Base-by-base conservation (phyloP, 1,284 basidiomycete genomes). In the Ustilago hordei region DNA sequence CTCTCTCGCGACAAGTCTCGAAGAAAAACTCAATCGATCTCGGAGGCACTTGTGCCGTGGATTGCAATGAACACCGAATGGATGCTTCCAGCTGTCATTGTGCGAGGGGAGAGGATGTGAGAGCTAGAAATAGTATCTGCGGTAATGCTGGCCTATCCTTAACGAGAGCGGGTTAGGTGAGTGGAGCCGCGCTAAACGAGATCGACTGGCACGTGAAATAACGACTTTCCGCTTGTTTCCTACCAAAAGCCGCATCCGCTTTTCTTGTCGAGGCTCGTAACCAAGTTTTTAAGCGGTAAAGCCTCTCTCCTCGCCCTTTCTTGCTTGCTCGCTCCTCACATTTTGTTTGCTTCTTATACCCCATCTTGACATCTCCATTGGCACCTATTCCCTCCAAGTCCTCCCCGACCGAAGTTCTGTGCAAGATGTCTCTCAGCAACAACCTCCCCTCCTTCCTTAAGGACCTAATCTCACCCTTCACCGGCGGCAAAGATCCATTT, bases 401-500 rank as follows among this genome's bases (percentile, higher is more conserved):
- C 8, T 55, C 8, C 9, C 11, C 38, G 4, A 1, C 35, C 9
- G 23, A 28, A 28, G 23, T 17, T 19, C 53, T n/a, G 5, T 7
- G 17, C 11, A 32, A 36, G 35, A 38, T 35, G 7, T 55, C 17
- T n/a, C 3, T 55, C 5, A 4, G n/a, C 9, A 38, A n/a, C 19
- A 8, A n/a, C 4, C 35, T 36, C 0, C 53, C 55, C 15, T 19
- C 31, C 23, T 39, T 39, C 9, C 28, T 56, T 23, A 52, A 47
- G 3, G 41, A 67, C 8, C 17, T 68, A 9, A 34, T 68, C 36
- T 60, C 70, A 0, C 11, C 38, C 2, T 36, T 64, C 2, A 73
- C 70, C 0, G 70, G 64, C 9, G 64, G 64, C 50, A 63, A 64
- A 36, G 70, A 73, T 34, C 60, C 61, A 9, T 47, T 73, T 5